These are phyloP conservation scores for Solanum paucissectum DNA, from an alignment of 257 asterid genomes.

Conservation along the genomic window DNA sequence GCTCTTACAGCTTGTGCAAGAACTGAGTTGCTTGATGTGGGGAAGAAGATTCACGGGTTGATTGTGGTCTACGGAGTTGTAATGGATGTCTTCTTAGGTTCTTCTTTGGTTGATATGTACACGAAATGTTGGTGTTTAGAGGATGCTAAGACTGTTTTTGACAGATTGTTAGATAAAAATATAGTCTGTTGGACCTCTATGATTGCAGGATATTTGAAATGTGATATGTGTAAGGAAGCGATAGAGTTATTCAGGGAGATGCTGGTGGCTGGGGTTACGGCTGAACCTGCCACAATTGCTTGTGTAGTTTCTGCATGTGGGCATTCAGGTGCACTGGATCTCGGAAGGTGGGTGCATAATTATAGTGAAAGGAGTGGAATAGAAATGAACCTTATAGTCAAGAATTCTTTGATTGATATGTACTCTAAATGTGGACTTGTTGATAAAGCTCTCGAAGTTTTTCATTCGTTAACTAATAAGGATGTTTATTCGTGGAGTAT, in stretches of 20 bases:
- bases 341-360: slow-evolving; percentile 7
- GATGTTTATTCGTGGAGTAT: slow-evolving; percentile 10
- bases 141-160: slow-evolving; percentile 3
- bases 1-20: slow-evolving; percentile 6
- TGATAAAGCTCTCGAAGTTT: slow-evolving; percentile 8
- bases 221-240: slow-evolving; percentile 5
- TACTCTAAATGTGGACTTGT: slow-evolving; percentile 3
- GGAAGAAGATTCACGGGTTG: slow-evolving; percentile 1
- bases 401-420: slow-evolving; percentile 8
- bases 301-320: slow-evolving; percentile 8
- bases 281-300: slow-evolving; percentile 6
- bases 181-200: slow-evolving; percentile 8
- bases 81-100: neutral
- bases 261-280: neutral
- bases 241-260: slow-evolving; percentile 1
- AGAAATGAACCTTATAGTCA: neutral
- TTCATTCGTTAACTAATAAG: neutral
- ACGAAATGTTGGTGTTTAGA: slow-evolving; percentile 1
- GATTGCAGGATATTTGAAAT: slow-evolving; percentile 6
- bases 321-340: slow-evolving; percentile 5
- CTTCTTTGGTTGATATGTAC: slow-evolving; percentile 10
- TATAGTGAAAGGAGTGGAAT: neutral
- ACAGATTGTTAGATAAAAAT: neutral
- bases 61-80: slow-evolving; percentile 1
- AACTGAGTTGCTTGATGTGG: neutral